Evolutionary conservation across 257 asterid species (phyloP).

Genomic region (Nicotiana paniculata): DNA sequence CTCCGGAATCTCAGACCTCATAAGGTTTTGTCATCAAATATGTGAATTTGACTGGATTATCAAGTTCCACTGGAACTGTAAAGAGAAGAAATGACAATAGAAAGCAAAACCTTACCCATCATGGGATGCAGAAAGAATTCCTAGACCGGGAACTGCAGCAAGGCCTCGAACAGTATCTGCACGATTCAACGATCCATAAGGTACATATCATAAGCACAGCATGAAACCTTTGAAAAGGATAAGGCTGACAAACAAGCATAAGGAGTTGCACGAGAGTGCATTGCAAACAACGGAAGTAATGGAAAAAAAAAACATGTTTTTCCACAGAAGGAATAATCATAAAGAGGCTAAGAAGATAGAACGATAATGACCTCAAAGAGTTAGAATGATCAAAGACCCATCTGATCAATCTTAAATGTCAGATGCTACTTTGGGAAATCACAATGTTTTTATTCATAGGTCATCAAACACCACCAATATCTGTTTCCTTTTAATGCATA

Average conservation of each 20-base stretch:
- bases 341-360: background rate
- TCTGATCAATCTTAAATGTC: background rate
- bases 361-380: background rate
- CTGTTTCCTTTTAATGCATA: background rate
- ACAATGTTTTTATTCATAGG: background rate
- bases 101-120: slow-evolving; percentile 60
- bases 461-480: background rate
- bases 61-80: background rate
- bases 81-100: background rate
- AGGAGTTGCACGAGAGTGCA: background rate
- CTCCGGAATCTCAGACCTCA: background rate
- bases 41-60: background rate
- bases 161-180: slow-evolving; percentile 94
- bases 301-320: background rate
- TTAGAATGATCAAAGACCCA: background rate
- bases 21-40: background rate
- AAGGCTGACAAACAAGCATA: background rate
- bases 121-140: slow-evolving; percentile 93
- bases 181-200: slow-evolving; percentile 10
- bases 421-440: background rate
- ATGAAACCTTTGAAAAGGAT: background rate
- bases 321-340: background rate
- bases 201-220: background rate
- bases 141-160: slow-evolving; percentile 76
- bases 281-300: background rate